Evolutionary conservation across 2,329 filamentous ascomycete genomes (phyloP), one percentile per base, ranked within the genome.

Genomic region (Alternaria brassicae): DNA sequence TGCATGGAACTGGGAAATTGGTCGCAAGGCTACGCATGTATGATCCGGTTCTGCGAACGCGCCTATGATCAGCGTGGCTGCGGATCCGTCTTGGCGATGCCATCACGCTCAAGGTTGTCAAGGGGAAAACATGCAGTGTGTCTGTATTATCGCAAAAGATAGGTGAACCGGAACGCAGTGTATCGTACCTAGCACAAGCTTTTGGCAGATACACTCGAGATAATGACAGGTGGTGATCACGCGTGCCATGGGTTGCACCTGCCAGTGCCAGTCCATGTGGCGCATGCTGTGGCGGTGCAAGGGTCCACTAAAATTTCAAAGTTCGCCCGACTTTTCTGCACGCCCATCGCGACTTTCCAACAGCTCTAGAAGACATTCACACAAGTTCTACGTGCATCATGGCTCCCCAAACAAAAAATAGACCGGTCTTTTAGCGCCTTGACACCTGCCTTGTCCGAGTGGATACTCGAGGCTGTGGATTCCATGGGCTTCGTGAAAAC

Each of bases 401-500:
- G 77, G 73, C 74, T 9, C 74, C 77, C 6, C 70, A 76, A 47
- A 51, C 66, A 7, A 76, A 72, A 72, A 53, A 50, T 66, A 30
- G 72, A 75, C 40, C 80, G 87, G 66, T 81, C 85, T 27, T 94
- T 91, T 88, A 86, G 89, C 70, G 86, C 85, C 13, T 81, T 93
- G 53, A 89, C 86, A 1, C 90, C 91, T 15, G 81, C 89, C 6
- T 80, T 93, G 30, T 91, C 90, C 60, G 84, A 89, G 86, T 98
- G 93, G 92, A 88, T 95, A 56, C 82, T 95, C 53, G 91, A 96
- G 66, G 93, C 92, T 59, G 88, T 96, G 48, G 84, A 88, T 49
- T 87, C 89, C 65, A 94, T 95, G 89, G 92, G 92, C 61, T 97
- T 97, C 78, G 82, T 84, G 63, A 89, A 90, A 76, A 93, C 95